Base-by-base conservation (phyloP, 257 asterid genomes). In the Scutellaria barbata region DNA sequence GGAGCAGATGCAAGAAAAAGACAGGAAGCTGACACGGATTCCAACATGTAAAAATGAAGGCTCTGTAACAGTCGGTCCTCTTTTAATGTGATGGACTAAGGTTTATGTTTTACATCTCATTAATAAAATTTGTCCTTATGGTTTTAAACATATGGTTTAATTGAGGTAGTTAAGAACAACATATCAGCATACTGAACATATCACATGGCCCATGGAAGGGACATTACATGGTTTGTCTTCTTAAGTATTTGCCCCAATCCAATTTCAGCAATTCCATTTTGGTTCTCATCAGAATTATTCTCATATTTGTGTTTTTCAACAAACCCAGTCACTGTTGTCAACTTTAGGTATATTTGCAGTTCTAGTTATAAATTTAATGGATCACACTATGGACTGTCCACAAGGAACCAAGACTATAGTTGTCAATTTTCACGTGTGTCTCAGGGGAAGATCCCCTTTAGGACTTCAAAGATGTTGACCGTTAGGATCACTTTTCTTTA, bases 391-490 rank as follows among this genome's bases (percentile, higher is more conserved):
- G 33, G 33, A 48, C 35, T 20, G 42, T 50, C 1, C 37, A 48
- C 13, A 20, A 10, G 43, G 54, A 61, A 35, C 39, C 14, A 46
- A 30, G 41, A 41, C 13, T 60, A 33, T 33, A 35, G 54, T 61
- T 30, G 61, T 61, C 63, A 59, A 56, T 56, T 14, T 55, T 69
- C 17, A 25, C 10, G 3, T 46, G 48, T 13, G 55, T 57, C 33
- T 57, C 58, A 70, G 30, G 66, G 60, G 20, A 57, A 56, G 8
- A 43, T 25, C 57, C 43, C 57, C 47, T 56, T 42, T 37, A 69
- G 16, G 40, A 54, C 53, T 55, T 40, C 41, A 12, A 8, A 13
- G 20, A 11, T 12, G 25, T 57, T 46, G 12, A 57, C 17, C 30
- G 12, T 25, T 13, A 41, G 45, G 55, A 41, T 54, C 30, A 20